Conservation (phyloP, 208 protist genomes). For the Herpetomonas samuelpessoai region DNA sequence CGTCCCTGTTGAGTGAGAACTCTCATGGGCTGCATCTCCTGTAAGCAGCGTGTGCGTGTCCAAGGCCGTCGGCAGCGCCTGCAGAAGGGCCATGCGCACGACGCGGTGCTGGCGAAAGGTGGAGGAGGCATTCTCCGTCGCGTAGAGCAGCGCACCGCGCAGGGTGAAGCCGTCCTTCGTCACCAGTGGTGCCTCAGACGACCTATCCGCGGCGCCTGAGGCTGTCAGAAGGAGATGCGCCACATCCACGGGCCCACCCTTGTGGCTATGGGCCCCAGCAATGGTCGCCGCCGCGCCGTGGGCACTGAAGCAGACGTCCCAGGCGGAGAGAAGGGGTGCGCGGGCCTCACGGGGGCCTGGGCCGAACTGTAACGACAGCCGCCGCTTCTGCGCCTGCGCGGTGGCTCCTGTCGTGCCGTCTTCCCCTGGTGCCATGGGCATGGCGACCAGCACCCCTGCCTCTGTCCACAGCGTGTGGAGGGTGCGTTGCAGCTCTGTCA, state of each 20-base stretch:
- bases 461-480: not conserved
- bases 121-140: conserved; percentile 27
- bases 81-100: conserved; percentile 37
- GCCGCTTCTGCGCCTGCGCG: not conserved
- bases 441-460: not conserved
- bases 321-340: conserved; percentile 17
- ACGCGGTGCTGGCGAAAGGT: conserved; percentile 42
- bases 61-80: conserved; percentile 37
- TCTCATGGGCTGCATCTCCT: no score
- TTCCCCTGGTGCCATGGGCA: not conserved
- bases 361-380: conserved; percentile 26
- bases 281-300: conserved; percentile 17
- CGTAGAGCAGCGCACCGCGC: not conserved
- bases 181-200: not conserved
- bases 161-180: not conserved
- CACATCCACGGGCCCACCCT: not conserved
- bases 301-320: conserved; percentile 34
- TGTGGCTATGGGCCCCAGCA: conserved; percentile 9
- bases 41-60: conserved; percentile 18
- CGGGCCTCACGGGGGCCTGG: conserved; percentile 30
- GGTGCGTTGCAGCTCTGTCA: not conserved
- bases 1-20: not conserved
- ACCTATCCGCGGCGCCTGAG: not conserved
- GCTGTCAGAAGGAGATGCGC: not conserved
- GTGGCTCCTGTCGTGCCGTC: not conserved